Evolutionary conservation across 2,329 filamentous ascomycete species (phyloP).

Genomic region (Sphaerulina vaccinii): DNA sequence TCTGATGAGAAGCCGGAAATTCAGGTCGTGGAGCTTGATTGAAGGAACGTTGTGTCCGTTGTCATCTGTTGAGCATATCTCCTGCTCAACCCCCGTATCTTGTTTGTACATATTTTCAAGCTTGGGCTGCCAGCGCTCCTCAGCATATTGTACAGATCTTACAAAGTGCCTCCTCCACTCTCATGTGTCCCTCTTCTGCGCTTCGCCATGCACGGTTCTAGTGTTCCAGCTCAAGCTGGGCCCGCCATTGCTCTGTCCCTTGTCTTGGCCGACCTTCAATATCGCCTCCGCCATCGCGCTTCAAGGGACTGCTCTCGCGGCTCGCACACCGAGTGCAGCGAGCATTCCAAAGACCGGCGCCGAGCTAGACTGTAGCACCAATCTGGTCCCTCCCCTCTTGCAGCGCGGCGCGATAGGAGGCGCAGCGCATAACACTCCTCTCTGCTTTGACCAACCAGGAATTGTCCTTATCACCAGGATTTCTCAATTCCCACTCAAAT

Average conservation of each 20-base stretch:
- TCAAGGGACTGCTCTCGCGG: too few species aligned
- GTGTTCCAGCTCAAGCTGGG: background rate
- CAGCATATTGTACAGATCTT: background rate
- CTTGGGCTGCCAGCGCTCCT: background rate
- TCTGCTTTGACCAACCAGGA: background rate
- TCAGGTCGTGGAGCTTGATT: constrained; percentile 8
- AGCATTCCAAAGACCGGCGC: too few species aligned
- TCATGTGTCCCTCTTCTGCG: background rate
- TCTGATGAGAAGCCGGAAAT: constrained; percentile 3
- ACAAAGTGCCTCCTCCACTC: background rate
- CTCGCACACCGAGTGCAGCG: too few species aligned
- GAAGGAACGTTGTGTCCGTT: background rate
- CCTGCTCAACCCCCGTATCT: background rate
- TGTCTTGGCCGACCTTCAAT: too few species aligned
- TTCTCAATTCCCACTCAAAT: constrained; percentile 55
- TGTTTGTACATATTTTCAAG: background rate
- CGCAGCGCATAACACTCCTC: background rate
- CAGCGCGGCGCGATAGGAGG: background rate
- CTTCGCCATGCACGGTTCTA: background rate
- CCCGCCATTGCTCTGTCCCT: background rate
- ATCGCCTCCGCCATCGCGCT: too few species aligned
- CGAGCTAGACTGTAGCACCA: too few species aligned
- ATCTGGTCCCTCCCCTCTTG: too few species aligned
- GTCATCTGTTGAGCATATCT: background rate
- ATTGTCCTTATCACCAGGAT: background rate